Evolutionary conservation across 2,329 filamentous ascomycete species (phyloP), one percentile per base, ranked within the genome.

Genomic region (Fusarium sacchari): DNA sequence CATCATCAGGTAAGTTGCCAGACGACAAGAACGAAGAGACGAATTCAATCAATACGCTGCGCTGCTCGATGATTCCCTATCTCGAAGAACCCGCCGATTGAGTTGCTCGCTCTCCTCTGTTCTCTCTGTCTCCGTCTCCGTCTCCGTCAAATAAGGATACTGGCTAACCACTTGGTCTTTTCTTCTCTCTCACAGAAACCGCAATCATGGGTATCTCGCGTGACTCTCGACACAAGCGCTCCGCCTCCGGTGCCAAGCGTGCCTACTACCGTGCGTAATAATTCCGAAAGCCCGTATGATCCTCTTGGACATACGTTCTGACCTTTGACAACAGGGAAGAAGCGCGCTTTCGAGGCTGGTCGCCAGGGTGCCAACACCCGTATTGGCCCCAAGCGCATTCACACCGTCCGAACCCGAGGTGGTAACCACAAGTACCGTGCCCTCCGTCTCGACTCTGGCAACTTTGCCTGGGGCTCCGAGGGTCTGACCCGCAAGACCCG

Each of bases 361-460:
- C 96, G 96, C 86, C 96, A 99, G 92, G 94, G 96, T 86, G 94
- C 96, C 90, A 97, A 96, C 92, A 99, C 96, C 89, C 94, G 96
- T 93, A 98, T 99, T 87, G 96, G 97, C 83, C 84, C 92, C 85
- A 97, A 97, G 93, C 93, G 95, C 86, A 92, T 98, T 87, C 95
- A 97, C 90, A 92, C 96, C 84, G 94, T 98, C 88, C 95, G 95
- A 88, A 97, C 94, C 83, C 95, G 95, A 85, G 95, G 96, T 86
- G 96, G 96, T 82, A 99, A 99, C 94, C 94, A 94, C 89, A 99
- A 99, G 91, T 98, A 97, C 94, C 96, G 96, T 88, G 96, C 93
- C 81, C 95, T 99, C 80, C 96, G 96, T 88, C 94, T 99, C 88
- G 96, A 99, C 86, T 92, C 94, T 78, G 96, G 96, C 85, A 99